A percentile compares a stretch with the other conserved stretches of the same genome.
These are phyloP conservation scores for Astragalus glycyphyllos DNA, from an alignment of 306 rosid species.

Conservation along the genomic window DNA sequence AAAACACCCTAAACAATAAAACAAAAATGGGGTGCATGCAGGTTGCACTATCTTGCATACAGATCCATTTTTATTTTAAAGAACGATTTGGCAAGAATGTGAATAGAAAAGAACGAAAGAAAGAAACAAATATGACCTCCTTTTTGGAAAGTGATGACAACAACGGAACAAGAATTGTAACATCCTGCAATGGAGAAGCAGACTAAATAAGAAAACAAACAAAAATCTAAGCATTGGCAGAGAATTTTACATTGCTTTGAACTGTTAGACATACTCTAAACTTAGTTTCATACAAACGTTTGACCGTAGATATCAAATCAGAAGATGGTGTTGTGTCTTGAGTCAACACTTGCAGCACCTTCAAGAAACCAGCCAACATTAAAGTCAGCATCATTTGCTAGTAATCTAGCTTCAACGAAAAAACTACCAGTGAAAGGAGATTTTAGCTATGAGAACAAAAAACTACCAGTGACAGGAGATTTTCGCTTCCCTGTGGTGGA, in stretches of 20 bases:
- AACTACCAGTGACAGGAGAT: conserved; percentile 83
- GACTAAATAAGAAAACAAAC: conserved; percentile 40
- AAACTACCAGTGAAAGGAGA: conserved; percentile 82
- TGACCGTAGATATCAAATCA: conserved; percentile 86
- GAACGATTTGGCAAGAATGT: conserved; percentile 1
- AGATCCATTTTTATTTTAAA: not conserved
- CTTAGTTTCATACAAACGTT: conserved; percentile 91
- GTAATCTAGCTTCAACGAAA: conserved; percentile 19
- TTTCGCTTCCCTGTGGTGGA: conserved; percentile 99
- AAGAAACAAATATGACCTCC: conserved; percentile 64
- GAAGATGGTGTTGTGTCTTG: conserved; percentile 80
- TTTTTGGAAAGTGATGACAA: conserved; percentile 83
- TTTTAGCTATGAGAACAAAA: conserved; percentile 44
- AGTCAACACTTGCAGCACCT: conserved; percentile 93
- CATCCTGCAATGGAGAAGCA: conserved; percentile 72
- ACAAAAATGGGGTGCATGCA: conserved; percentile 13
- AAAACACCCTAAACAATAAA: conserved; percentile 9
- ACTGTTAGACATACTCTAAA: conserved; percentile 62
- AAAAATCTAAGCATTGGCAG: conserved; percentile 12
- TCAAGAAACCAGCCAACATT: conserved; percentile 46
- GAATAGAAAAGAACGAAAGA: conserved; percentile 31
- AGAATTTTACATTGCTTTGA: conserved; percentile 39
- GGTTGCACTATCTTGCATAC: not conserved
- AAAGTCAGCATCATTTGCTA: conserved; percentile 10
- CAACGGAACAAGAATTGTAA: conserved; percentile 95